These are phyloP conservation scores for Biscogniauxia mediterranea DNA, from an alignment of 2,329 filamentous ascomycete genomes.

Conservation along the genomic window DNA sequence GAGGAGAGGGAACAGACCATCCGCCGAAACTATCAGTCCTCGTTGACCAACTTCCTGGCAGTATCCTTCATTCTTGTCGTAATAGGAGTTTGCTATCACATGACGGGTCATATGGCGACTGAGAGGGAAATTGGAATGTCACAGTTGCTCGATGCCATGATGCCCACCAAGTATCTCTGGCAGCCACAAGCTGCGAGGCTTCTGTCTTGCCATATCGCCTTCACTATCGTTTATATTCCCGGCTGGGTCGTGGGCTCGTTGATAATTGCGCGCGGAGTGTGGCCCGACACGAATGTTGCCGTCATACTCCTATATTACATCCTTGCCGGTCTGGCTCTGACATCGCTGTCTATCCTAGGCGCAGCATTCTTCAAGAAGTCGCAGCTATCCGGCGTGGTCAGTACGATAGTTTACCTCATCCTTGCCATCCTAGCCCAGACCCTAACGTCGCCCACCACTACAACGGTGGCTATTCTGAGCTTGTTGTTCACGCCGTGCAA, in stretches of 20 bases:
- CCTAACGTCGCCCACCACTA: constrained; percentile 59
- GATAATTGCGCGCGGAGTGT: constrained; percentile 63
- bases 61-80: constrained; percentile 78
- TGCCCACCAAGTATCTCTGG: constrained; percentile 73
- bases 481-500: constrained; percentile 84
- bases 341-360: constrained; percentile 77
- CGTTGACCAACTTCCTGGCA: constrained; percentile 72
- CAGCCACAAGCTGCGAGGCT: constrained; percentile 76
- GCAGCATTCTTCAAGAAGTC: constrained; percentile 83
- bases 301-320: constrained; percentile 75
- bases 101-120: constrained; percentile 80
- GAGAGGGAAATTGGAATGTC: constrained; percentile 88
- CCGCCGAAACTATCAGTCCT: constrained; percentile 66
- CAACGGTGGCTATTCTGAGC: constrained; percentile 65
- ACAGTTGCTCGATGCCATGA: constrained; percentile 87
- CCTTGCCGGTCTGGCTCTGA: constrained; percentile 71
- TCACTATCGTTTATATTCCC: constrained; percentile 75
- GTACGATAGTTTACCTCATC: constrained; percentile 69
- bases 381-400: constrained; percentile 81
- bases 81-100: constrained; percentile 80
- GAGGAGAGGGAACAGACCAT: constrained; percentile 66
- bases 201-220: constrained; percentile 75
- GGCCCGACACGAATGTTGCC: constrained; percentile 57
- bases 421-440: constrained; percentile 82
- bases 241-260: constrained; percentile 78